Base-by-base conservation (phyloP, 768 basidiomycete species). In the Leccinum arenicola region DNA sequence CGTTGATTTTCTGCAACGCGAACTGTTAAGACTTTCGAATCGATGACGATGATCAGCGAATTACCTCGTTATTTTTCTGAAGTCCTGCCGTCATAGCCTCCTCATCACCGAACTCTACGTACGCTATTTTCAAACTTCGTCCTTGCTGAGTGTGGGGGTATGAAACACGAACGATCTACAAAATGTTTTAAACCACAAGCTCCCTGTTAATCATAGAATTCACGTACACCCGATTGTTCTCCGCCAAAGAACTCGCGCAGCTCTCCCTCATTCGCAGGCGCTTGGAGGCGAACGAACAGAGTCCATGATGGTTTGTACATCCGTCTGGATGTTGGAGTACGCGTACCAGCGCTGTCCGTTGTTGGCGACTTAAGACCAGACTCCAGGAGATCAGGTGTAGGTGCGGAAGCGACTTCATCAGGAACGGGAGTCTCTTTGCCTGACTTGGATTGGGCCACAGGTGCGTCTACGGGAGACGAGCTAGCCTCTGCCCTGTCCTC, bases 61-160 rank as follows among this genome's bases (percentile, higher is more conserved):
- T 58, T 62, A 93, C 93, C 73, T 86, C 85, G 25, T 80, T 82
- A 62, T 91, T 88, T 66, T 86, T 89, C 49, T 83, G 86, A 21
- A 95, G 75, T 0, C 88, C 94, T 19, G 78, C 82, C 65, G 84
- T 90, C 90, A 95, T 91, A 10, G 86, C 79, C 50, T 89, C 90
- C 66, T 95, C 93, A 65, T 92, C 90, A 4, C 85, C 88, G 73
- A 96, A 97, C 68, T 96, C 95, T 54, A 97, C 84, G 68, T 93
- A 97, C 2, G 86, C 91, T 57, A 93, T 78, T 63, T 80, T 84
- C 56, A 74, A 75, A 29, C 78, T 74, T 50, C 86, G 83, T 10
- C 83, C 82, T 4, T 73, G 65, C 64, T 74, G 79, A 12, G 63
- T 72, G 35, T 73, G 63, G 0, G 89, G 89, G 59, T 87, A 80